Base-by-base conservation (phyloP, 2,329 filamentous ascomycete species). In the Fusarium sp. region DNA sequence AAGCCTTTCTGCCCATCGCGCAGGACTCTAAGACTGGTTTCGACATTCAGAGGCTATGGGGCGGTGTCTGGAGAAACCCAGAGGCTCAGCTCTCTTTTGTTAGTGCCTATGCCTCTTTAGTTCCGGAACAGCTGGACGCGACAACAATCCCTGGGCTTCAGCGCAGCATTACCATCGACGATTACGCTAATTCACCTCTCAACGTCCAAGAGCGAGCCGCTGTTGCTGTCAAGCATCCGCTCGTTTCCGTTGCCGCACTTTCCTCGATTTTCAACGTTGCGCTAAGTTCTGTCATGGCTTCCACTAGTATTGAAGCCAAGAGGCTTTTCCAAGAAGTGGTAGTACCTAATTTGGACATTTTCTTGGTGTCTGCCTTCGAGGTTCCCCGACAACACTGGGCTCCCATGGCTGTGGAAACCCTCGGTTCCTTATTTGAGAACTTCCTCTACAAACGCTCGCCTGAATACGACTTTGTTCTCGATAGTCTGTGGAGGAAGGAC, bases 71-170 rank as follows among this genome's bases (percentile, higher is more conserved):
- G 95, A 89, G 91, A 67, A 89, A 97, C 72, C 88, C 92, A 16
- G 90, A 97, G 67, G 93, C 96, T 0, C 95, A 98, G 71, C 83
- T 99, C 37, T 97, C 94, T n/a, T 98, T 98, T 78, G 88, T 98
- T 57, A 91, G 92, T 69, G 94, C 94, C 20, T 98, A 95, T 78
- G 86, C 95, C 24, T 92, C 92, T 6, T 87, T 94, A 60, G 88
- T 87, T 14, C 87, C 91, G 1, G 88, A 93, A 29, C 88, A 94
- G 74, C 86, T 97, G 27, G 94, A 98, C 78, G 92, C 93, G 5
- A 92, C 90, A 14, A 92, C 92, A 37, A 96, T 98, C 62, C 95
- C 94, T 1, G 89, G 91, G 34, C 86, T 98, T 37, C 88, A 92
- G 59, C 87, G 90, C 25, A 93, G 94, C 4, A 97, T 98, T 77